These are phyloP conservation scores for Populus tomentosa DNA, from an alignment of 441 rosid genomes.

Conservation along the genomic window DNA sequence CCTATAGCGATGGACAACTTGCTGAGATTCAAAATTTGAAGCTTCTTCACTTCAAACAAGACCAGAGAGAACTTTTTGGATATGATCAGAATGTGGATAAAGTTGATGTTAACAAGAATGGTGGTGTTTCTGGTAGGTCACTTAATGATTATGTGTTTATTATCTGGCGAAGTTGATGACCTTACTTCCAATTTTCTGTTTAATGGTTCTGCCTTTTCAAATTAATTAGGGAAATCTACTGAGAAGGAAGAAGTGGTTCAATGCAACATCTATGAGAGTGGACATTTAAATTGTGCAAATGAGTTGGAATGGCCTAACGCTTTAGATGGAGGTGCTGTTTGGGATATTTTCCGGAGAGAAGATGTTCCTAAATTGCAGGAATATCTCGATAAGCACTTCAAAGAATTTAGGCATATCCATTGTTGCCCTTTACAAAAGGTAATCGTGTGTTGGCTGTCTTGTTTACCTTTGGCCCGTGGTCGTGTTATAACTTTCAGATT, in stretches of 20 bases:
- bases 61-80: constrained; percentile 36
- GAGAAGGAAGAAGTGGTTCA: background rate
- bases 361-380: constrained; percentile 55
- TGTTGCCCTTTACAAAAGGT: constrained; percentile 51
- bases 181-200: background rate
- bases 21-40: constrained; percentile 24
- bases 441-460: background rate
- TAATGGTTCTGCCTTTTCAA: background rate
- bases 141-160: background rate
- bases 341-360: constrained; percentile 78
- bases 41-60: constrained; percentile 41
- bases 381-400: constrained; percentile 48
- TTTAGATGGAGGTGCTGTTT: constrained; percentile 53
- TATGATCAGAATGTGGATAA: constrained; percentile 4
- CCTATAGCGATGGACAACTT: constrained; percentile 15
- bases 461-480: background rate
- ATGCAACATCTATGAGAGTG: background rate
- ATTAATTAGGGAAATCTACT: background rate
- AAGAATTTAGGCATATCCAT: constrained; percentile 50
- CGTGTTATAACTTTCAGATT: background rate
- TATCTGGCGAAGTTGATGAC: background rate
- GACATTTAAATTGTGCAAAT: background rate
- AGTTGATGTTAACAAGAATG: background rate
- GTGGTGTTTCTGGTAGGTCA: background rate
- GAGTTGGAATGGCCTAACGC: constrained; percentile 4